These are phyloP conservation scores for Brassica nigra DNA, from an alignment of 345 rosid species.

Conservation along the genomic window DNA sequence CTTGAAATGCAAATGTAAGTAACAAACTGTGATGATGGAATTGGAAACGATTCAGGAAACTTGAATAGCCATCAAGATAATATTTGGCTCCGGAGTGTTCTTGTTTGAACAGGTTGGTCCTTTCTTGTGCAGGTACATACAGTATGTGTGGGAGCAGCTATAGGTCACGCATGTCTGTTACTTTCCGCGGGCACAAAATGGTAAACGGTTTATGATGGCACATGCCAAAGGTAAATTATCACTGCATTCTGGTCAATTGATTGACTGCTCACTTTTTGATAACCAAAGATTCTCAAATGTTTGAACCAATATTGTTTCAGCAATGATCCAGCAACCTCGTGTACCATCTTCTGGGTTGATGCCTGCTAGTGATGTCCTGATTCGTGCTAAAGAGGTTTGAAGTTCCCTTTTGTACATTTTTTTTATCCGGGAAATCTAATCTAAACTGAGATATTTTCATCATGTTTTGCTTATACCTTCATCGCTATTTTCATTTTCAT, in stretches of 20 bases:
- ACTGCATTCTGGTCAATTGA: not conserved
- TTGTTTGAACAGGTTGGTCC: slow-evolving; percentile 15
- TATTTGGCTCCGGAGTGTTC: slow-evolving; percentile 2
- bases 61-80: too few relatives aligned
- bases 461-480: not conserved
- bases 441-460: not conserved
- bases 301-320: slow-evolving; percentile 49
- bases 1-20: too few relatives aligned
- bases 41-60: too few relatives aligned
- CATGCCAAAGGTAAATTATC: slow-evolving; percentile 67
- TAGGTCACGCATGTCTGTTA: slow-evolving; percentile 78
- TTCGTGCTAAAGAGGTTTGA: slow-evolving; percentile 86
- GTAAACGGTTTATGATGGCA: slow-evolving; percentile 85
- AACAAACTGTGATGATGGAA: too few relatives aligned
- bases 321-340: slow-evolving; percentile 83
- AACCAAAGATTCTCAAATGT: slow-evolving; percentile 8
- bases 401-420: not conserved
- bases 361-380: slow-evolving; percentile 84
- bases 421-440: not conserved
- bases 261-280: slow-evolving; percentile 3
- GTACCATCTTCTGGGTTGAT: slow-evolving; percentile 77
- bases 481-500: not conserved
- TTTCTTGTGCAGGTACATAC: slow-evolving; percentile 65
- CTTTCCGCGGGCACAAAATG: slow-evolving; percentile 85
- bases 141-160: slow-evolving; percentile 72